Evolutionary conservation across 2,329 filamentous ascomycete genomes (phyloP).

Genomic region (Bertia moriformis): DNA sequence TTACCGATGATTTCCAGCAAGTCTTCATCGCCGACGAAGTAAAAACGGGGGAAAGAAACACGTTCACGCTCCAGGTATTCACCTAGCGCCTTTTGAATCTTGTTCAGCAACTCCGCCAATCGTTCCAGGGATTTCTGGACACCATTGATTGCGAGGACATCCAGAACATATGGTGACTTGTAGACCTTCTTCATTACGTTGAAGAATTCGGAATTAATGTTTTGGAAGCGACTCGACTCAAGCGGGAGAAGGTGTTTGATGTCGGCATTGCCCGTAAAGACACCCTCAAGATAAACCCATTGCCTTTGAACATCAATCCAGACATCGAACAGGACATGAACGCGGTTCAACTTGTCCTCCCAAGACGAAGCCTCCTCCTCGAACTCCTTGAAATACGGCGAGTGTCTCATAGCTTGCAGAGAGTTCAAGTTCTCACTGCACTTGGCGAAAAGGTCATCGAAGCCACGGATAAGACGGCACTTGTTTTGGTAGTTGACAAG

Average conservation of each 20-base stretch:
- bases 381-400: constrained; percentile 98
- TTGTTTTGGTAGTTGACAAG: constrained; percentile 97
- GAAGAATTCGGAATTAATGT: constrained; percentile 98
- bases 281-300: constrained; percentile 98
- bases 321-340: constrained; percentile 94
- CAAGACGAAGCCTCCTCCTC: constrained; percentile 91
- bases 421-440: constrained; percentile 98
- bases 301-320: constrained; percentile 99
- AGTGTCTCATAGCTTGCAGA: constrained; percentile 95
- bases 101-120: constrained; percentile 90
- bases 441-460: constrained; percentile 96
- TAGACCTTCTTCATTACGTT: constrained; percentile 99
- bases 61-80: constrained; percentile 97
- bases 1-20: constrained; percentile 98
- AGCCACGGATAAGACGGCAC: constrained; percentile 88
- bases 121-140: constrained; percentile 93
- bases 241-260: constrained; percentile 96
- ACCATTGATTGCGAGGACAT: constrained; percentile 88
- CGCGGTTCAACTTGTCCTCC: constrained; percentile 95
- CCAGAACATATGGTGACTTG: constrained; percentile 86
- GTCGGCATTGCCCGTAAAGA: constrained; percentile 96
- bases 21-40: constrained; percentile 98
- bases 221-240: constrained; percentile 92
- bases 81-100: constrained; percentile 96
- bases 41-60: constrained; percentile 95